Percentiles rank a stretch among this genome's conserved stretches.
Evolutionary conservation across 2,329 filamentous ascomycete genomes (phyloP).

Genomic region (Arthrobotrys sinensis): DNA sequence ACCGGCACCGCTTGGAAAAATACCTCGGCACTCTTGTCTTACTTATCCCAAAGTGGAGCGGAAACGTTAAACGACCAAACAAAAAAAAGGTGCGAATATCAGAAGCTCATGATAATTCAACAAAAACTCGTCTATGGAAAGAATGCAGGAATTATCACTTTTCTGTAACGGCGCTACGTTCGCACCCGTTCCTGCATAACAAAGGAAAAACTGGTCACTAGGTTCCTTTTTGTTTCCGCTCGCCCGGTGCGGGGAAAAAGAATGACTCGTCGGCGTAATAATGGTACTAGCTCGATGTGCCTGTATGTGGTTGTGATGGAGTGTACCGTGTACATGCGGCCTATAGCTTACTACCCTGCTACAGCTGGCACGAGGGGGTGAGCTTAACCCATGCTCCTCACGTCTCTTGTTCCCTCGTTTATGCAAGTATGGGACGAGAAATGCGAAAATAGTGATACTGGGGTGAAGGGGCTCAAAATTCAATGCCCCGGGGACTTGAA

Average conservation of each 20-base stretch:
- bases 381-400: slow-evolving; percentile 15
- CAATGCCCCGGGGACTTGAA: background rate
- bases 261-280: slow-evolving; percentile 2
- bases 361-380: slow-evolving; percentile 4
- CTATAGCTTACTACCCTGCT: slow-evolving; percentile 6
- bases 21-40: slow-evolving; percentile 29
- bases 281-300: slow-evolving; percentile 7
- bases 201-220: slow-evolving; percentile 21
- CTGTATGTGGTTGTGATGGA: slow-evolving; percentile 3
- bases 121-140: slow-evolving; percentile 1
- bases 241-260: slow-evolving; percentile 51
- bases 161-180: slow-evolving; percentile 52
- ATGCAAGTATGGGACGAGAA: slow-evolving; percentile 41
- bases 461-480: slow-evolving; percentile 18
- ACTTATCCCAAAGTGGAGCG: background rate
- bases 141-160: slow-evolving; percentile 1
- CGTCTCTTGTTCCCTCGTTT: slow-evolving; percentile 1
- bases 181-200: slow-evolving; percentile 54
- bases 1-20: slow-evolving; percentile 15
- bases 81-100: background rate
- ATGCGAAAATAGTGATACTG: slow-evolving; percentile 6
- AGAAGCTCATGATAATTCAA: slow-evolving; percentile 9
- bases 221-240: slow-evolving; percentile 49
- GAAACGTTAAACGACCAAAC: background rate
- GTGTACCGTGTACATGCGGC: slow-evolving; percentile 29